Conservation (phyloP, 106 monocot genomes). For the Dactylorhiza incarnata region DNA sequence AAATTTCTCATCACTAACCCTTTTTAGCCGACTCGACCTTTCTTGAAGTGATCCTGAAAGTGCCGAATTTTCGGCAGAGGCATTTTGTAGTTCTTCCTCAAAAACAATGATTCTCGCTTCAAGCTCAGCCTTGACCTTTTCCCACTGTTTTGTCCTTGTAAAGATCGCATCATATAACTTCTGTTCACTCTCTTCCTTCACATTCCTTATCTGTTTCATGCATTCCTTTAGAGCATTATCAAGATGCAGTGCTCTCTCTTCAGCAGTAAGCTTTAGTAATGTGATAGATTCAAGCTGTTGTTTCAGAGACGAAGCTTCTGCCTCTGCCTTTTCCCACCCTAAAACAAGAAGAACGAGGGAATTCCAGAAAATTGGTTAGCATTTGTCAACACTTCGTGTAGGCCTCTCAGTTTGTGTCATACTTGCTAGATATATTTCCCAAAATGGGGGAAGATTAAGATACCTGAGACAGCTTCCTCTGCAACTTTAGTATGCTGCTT, state of each 20-base stretch:
- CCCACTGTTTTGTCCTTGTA: conserved; percentile 72
- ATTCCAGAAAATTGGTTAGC: not conserved
- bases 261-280: conserved; percentile 56
- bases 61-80: conserved; percentile 53
- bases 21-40: conserved; percentile 43
- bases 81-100: conserved; percentile 49
- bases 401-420: not conserved
- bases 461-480: conserved; percentile 76
- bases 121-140: conserved; percentile 61
- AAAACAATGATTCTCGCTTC: conserved; percentile 47
- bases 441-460: not conserved
- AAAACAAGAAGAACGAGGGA: conserved; percentile 3
- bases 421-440: not conserved
- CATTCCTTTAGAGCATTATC: conserved; percentile 83
- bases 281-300: conserved; percentile 71
- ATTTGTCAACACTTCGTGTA: not conserved
- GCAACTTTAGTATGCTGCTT: conserved; percentile 82
- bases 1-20: conserved; percentile 66
- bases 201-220: conserved; percentile 68
- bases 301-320: conserved; percentile 62
- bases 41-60: conserved; percentile 64
- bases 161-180: conserved; percentile 73
- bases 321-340: conserved; percentile 97
- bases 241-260: conserved; percentile 53
- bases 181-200: conserved; percentile 83